Conservation (phyloP, 805 yeast genomes). For the Cyberlindnera subsufficiens region DNA sequence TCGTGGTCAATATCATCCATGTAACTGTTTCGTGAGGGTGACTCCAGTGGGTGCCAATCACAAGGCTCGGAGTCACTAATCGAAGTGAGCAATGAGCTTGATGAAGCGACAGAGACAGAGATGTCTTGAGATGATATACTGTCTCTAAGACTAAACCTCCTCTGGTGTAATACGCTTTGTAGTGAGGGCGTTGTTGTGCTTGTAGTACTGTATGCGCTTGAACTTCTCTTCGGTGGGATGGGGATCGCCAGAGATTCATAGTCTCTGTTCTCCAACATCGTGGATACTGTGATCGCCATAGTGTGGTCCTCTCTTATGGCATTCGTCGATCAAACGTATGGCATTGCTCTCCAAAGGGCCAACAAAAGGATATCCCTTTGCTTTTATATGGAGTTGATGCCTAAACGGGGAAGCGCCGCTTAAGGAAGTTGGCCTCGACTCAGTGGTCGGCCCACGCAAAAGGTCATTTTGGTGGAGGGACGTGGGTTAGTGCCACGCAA, state of each 20-base stretch:
- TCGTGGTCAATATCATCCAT: slow-evolving; percentile 21
- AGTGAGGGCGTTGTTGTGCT: slow-evolving; percentile 19
- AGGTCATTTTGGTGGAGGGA: too few relatives aligned
- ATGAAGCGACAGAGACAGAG: slow-evolving; percentile 1
- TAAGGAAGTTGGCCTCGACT: not conserved
- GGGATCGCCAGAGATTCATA: slow-evolving; percentile 17
- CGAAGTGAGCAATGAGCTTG: slow-evolving; percentile 7
- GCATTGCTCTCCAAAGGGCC: not conserved
- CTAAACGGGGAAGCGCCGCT: slow-evolving; percentile 2
- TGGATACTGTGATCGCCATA: slow-evolving; percentile 5
- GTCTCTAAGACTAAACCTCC: slow-evolving; percentile 5
- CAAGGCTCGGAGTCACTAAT: slow-evolving; percentile 10
- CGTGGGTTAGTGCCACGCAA: too few relatives aligned
- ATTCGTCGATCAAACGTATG: not conserved
- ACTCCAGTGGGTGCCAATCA: slow-evolving; percentile 19
- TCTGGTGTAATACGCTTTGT: slow-evolving; percentile 20
- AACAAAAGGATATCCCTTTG: not conserved
- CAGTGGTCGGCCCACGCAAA: not conserved
- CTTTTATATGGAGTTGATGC: slow-evolving; percentile 1
- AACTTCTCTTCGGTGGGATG: slow-evolving; percentile 10
- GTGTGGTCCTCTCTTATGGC: not conserved
- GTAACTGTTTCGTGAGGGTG: slow-evolving; percentile 3
- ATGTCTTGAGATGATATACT: slow-evolving; percentile 5
- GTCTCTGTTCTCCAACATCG: not conserved
- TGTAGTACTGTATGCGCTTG: slow-evolving; percentile 1